phyloP scores from a whole-genome alignment of 2,329 filamentous ascomycete species.

The Trichoderma guizhouense region DNA sequence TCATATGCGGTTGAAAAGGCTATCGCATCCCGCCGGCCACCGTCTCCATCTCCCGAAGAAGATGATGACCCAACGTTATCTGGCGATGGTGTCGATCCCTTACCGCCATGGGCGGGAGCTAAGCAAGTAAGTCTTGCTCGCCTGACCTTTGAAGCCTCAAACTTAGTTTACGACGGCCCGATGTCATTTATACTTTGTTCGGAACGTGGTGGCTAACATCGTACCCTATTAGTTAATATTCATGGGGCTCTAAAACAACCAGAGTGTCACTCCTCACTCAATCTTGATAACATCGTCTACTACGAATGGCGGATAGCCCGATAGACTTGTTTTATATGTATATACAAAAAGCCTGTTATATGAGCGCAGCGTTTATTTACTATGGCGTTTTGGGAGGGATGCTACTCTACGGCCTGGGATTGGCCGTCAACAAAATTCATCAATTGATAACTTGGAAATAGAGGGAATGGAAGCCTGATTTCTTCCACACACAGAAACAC shows the following conservation, averaged over 20 bases:
- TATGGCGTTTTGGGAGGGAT: neutral
- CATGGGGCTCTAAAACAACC: neutral
- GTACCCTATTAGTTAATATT: neutral
- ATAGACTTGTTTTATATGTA: neutral
- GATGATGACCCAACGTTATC: neutral
- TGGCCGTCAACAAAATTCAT: neutral
- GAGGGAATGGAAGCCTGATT: neutral
- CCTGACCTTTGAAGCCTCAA: neutral
- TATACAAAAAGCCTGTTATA: neutral
- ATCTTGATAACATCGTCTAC: neutral
- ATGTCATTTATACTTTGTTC: neutral
- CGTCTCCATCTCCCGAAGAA: neutral
- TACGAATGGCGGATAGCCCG: neutral
- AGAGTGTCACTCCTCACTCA: neutral
- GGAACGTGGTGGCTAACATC: neutral
- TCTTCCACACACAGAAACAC: neutral
- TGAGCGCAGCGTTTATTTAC: neutral
- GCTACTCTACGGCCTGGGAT: neutral
- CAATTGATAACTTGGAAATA: neutral
- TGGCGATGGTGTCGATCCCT: neutral
- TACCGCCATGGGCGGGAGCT: neutral
- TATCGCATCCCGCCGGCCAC: neutral
- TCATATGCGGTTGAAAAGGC: neutral
- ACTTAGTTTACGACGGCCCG: neutral
- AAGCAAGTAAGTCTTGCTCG: conserved; percentile 5